Conservation (phyloP, 164 flowering plant species). For the Pachysandra terminalis region DNA sequence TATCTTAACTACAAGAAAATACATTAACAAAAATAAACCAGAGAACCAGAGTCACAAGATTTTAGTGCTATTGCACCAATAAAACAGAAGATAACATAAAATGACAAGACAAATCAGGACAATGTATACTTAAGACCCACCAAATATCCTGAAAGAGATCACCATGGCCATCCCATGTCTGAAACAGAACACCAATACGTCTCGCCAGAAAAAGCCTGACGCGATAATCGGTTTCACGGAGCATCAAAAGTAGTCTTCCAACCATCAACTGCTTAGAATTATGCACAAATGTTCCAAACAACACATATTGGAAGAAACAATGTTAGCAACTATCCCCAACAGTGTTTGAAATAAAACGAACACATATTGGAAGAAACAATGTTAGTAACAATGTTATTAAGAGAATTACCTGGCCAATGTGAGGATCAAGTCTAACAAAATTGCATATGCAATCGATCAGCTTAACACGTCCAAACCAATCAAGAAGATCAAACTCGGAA, state of each 20-base stretch:
- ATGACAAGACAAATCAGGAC: background rate
- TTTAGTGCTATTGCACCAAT: background rate
- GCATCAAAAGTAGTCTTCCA: constrained; percentile 64
- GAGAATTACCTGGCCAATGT: constrained; percentile 70
- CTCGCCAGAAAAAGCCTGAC: constrained; percentile 74
- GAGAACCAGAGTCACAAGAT: too few species aligned
- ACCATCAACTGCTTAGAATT: constrained; percentile 57
- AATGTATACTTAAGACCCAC: constrained; percentile 31
- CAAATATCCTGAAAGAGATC: constrained; percentile 87
- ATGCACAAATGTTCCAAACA: background rate
- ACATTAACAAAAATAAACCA: too few species aligned
- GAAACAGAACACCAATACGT: constrained; percentile 76
- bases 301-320: background rate
- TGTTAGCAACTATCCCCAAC: too few species aligned
- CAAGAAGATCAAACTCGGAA: constrained; percentile 47
- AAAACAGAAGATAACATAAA: too few species aligned
- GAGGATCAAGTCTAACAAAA: constrained; percentile 60
- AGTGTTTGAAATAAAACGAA: too few species aligned
- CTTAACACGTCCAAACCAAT: constrained; percentile 79
- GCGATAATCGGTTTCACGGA: constrained; percentile 84
- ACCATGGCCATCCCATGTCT: constrained; percentile 94
- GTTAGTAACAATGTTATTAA: background rate
- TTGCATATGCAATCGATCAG: constrained; percentile 76
- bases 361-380: too few species aligned
- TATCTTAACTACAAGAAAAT: too few species aligned